These are phyloP conservation scores for Pythium coloratum DNA, from an alignment of 352 stramenopile species.

Conservation along the genomic window DNA sequence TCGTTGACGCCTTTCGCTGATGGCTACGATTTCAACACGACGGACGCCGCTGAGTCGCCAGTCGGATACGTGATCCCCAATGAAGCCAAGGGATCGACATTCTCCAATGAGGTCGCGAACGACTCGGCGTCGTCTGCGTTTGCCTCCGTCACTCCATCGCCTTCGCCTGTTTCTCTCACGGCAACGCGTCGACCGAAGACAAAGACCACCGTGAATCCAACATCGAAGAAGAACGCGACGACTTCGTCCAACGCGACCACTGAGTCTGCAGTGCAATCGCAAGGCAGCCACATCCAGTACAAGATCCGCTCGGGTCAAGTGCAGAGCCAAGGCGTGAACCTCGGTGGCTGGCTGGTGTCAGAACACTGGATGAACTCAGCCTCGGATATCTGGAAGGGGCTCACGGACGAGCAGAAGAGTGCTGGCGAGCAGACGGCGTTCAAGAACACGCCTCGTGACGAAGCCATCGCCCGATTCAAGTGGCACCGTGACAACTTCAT, in stretches of 20 bases:
- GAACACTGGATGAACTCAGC: constrained; percentile 79
- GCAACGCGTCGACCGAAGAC: neutral
- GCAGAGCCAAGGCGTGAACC: constrained; percentile 62
- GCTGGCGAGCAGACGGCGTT: constrained; percentile 70
- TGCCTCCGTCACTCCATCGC: neutral
- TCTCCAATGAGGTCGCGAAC: constrained; percentile 25
- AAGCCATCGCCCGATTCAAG: constrained; percentile 45
- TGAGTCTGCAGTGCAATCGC: neutral
- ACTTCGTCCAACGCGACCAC: neutral
- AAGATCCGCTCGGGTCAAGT: constrained; percentile 54
- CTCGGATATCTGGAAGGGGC: constrained; percentile 57
- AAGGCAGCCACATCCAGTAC: constrained; percentile 46
- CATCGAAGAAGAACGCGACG: neutral
- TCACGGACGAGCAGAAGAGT: constrained; percentile 36
- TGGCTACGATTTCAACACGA: constrained; percentile 19
- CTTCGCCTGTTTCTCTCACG: neutral
- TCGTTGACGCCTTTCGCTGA: neutral
- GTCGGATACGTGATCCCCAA: constrained; percentile 10
- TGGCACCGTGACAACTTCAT: constrained; percentile 67
- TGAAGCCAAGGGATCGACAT: constrained; percentile 8
- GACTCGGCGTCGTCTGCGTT: constrained; percentile 13
- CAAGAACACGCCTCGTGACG: constrained; percentile 34
- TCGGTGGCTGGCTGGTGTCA: constrained; percentile 75
- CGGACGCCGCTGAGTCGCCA: constrained; percentile 1
- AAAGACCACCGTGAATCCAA: no score